A percentile compares a stretch with the other conserved stretches of the same genome.
Conservation (phyloP, 129 eudicot species). For the Dittrichia graveolens region DNA sequence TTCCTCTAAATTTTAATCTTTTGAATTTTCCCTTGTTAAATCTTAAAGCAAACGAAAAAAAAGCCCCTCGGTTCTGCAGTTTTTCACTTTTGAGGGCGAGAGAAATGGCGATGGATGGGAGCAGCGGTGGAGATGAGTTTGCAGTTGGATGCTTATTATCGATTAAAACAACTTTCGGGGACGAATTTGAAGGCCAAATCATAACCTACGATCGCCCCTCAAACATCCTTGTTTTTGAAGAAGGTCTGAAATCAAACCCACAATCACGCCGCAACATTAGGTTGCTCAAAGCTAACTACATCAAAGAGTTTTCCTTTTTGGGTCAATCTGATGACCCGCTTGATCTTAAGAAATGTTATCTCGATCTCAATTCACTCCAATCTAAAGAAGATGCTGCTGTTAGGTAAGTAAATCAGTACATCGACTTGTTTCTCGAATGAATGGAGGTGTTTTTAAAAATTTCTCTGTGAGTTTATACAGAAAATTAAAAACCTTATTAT, state of each 20-base stretch:
- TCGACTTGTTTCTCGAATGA: constrained; percentile 8
- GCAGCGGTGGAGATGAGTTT: constrained; percentile 56
- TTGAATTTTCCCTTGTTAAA: not conserved
- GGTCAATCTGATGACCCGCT: constrained; percentile 86
- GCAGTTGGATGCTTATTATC: constrained; percentile 83
- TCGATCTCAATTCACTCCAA: constrained; percentile 78
- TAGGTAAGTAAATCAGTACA: constrained; percentile 36
- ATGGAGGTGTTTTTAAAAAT: constrained; percentile 14
- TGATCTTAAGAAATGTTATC: constrained; percentile 59
- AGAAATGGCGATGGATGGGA: constrained; percentile 59
- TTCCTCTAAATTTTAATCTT: too few relatives aligned
- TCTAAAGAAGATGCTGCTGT: constrained; percentile 81
- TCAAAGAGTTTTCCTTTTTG: constrained; percentile 70
- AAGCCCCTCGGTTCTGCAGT: constrained; percentile 2
- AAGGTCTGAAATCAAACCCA: constrained; percentile 59
- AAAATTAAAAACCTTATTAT: too few relatives aligned
- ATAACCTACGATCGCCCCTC: constrained; percentile 76
- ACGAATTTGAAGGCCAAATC: constrained; percentile 86
- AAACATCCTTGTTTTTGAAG: constrained; percentile 88
- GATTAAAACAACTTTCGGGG: constrained; percentile 85
- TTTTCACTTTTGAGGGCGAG: constrained; percentile 15
- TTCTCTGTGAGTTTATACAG: not conserved
- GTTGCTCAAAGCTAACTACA: constrained; percentile 84
- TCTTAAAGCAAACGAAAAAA: constrained; percentile 14
- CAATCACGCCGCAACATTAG: constrained; percentile 73